Evolutionary conservation across 2,329 filamentous ascomycete genomes (phyloP).

Genomic region (Ceratocystis alfenasii): DNA sequence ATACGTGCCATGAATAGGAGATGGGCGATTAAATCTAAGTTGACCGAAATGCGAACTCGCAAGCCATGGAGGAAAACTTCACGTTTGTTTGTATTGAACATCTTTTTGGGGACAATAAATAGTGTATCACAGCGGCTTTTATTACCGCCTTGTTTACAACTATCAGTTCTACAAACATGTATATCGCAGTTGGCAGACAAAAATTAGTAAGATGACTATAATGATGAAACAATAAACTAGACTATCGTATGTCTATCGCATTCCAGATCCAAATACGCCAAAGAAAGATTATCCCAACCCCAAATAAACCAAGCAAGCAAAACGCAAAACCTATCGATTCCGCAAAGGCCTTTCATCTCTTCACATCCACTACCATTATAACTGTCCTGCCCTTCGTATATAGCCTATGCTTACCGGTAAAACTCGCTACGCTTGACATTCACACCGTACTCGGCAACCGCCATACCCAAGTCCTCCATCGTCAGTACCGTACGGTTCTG

Average conservation of each 20-base stretch:
- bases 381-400: neutral
- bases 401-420: slow-evolving; percentile 50
- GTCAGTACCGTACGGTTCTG: slow-evolving; percentile 90
- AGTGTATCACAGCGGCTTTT: no score
- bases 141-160: no score
- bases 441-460: slow-evolving; percentile 91
- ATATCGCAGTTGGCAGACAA: neutral
- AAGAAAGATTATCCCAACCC: slow-evolving; percentile 7
- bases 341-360: neutral
- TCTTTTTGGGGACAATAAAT: no score
- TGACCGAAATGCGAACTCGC: no score
- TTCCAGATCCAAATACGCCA: slow-evolving; percentile 13
- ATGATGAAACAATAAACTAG: neutral
- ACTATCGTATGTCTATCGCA: slow-evolving; percentile 11
- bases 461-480: slow-evolving; percentile 98
- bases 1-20: neutral
- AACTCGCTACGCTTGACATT: slow-evolving; percentile 97
- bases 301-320: neutral
- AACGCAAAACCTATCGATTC: neutral
- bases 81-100: no score
- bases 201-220: neutral
- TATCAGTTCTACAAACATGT: no score
- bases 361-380: neutral
- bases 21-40: neutral
- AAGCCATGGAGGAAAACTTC: no score